Evolutionary conservation across 306 rosid genomes (phyloP).

Genomic region (Casuarina cunninghamiana): DNA sequence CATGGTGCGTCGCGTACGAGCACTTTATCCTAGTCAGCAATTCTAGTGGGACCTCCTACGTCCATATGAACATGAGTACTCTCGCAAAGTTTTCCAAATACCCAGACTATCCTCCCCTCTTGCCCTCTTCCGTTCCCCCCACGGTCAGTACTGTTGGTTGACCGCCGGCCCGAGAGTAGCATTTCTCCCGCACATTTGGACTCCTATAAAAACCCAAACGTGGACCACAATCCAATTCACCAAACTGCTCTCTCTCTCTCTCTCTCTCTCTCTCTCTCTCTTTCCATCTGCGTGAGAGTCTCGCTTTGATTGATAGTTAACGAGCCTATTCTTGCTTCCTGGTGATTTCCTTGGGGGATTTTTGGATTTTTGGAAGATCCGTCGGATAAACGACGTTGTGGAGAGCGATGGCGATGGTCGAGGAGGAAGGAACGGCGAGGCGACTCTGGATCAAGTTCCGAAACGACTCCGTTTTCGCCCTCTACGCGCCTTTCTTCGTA

Average conservation of each 20-base stretch:
- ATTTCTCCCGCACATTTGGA: constrained; percentile 11
- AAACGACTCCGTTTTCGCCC: constrained; percentile 57
- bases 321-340: neutral
- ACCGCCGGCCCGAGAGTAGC: neutral
- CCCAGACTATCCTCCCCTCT: neutral
- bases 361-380: neutral
- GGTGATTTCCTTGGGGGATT: neutral
- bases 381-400: neutral
- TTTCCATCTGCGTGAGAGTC: neutral
- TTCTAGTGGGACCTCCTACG: neutral
- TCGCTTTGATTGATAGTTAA: neutral
- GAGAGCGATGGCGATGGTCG: constrained; percentile 17
- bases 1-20: neutral
- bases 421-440: constrained; percentile 65
- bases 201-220: neutral
- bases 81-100: neutral
- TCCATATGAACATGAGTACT: neutral
- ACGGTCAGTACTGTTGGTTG: neutral
- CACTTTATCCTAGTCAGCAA: constrained; percentile 6
- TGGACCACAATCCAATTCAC: constrained; percentile 3
- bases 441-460: constrained; percentile 77
- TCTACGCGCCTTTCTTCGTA: constrained; percentile 72
- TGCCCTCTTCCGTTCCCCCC: neutral
- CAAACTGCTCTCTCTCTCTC: neutral
- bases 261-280: neutral